Evolutionary conservation across 148 eudicot species (phyloP).

Genomic region (Diospyros kaki): DNA sequence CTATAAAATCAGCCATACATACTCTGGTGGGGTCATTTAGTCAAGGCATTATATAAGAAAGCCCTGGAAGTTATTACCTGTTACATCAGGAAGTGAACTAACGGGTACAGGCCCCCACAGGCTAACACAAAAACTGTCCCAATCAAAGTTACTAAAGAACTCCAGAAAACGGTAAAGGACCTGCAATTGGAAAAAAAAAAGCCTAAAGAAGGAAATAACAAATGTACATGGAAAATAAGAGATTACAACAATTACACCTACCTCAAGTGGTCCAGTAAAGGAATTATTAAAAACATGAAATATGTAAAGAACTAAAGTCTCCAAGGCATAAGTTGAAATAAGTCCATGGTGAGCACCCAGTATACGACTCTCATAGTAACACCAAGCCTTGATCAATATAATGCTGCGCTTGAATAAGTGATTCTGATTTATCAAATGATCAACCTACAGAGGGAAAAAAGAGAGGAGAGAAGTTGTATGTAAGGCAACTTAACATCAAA

Average conservation of each 20-base stretch:
- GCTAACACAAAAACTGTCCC: slow-evolving; percentile 92
- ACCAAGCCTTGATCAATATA: slow-evolving; percentile 95
- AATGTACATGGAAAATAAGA: not conserved
- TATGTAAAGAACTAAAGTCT: slow-evolving; percentile 94
- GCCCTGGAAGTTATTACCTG: slow-evolving; percentile 34
- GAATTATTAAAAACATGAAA: slow-evolving; percentile 92
- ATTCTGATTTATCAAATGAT: slow-evolving; percentile 67
- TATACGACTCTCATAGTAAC: slow-evolving; percentile 94
- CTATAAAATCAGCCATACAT: slow-evolving; percentile 1
- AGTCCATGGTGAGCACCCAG: slow-evolving; percentile 99
- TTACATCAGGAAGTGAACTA: slow-evolving; percentile 72
- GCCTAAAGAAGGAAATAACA: slow-evolving; percentile 12
- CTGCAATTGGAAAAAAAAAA: slow-evolving; percentile 29
- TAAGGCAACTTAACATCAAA: not conserved
- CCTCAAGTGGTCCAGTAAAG: slow-evolving; percentile 93
- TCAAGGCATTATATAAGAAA: slow-evolving; percentile 2
- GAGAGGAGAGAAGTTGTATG: not conserved
- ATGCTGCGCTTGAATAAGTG: slow-evolving; percentile 94
- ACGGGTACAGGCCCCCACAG: slow-evolving; percentile 90
- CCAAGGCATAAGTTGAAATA: slow-evolving; percentile 92
- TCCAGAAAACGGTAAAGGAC: slow-evolving; percentile 93
- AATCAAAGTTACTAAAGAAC: slow-evolving; percentile 91
- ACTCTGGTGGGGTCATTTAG: not conserved
- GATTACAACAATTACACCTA: slow-evolving; percentile 15
- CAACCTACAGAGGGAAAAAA: slow-evolving; percentile 47